Evolutionary conservation across 73 alveolate species (phyloP), one percentile per base, ranked within the genome.

Genomic region (Stentor roeselii): DNA sequence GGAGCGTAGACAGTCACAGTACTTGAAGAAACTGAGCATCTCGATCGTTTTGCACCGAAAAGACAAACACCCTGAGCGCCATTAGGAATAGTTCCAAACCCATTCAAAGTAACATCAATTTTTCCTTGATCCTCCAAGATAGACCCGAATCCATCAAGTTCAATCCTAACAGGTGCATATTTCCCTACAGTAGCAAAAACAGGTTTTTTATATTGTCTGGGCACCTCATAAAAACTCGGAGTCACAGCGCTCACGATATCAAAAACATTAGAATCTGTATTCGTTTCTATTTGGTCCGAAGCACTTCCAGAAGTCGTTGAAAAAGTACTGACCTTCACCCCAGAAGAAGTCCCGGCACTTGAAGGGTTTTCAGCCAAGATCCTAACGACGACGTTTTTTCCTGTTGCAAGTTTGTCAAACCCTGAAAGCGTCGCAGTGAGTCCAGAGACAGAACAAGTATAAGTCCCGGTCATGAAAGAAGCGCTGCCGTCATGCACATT

Each of bases 1-100:
- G 80, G 80, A 30, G 80, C 80, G 34, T 67, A 67, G 27, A 67
- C 41, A 67, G 41, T 67, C 1, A 67, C n/a, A 67, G 34, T 32
- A 21, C 27, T 21, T 21, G 42, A 15, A 27, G 80, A 67, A 67
- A 67, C 2, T 15, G 50, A 30, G 41, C 80, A 67, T 67, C 80
- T 67, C 42, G 42, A 27, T 21, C n/a, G n/a, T 30, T 21, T 67
- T 1, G 27, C 34, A 1, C 37, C 37, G 42, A 36, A 67, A 21
- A 67, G 37, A 32, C 80, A 67, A 1, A 67, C 80, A 67, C 21
- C 27, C 2, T 67, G 50, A 2, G 42, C 34, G 41, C 80, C 80
- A 30, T 36, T 2, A 30, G 80, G 42, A 11, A 67, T 2, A 30
- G 41, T 67, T 34, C 80, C 80, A 2, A 67, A 67, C 1, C 80